Conservation (phyloP, 2,329 filamentous ascomycete genomes). For the Fusarium virguliforme region DNA sequence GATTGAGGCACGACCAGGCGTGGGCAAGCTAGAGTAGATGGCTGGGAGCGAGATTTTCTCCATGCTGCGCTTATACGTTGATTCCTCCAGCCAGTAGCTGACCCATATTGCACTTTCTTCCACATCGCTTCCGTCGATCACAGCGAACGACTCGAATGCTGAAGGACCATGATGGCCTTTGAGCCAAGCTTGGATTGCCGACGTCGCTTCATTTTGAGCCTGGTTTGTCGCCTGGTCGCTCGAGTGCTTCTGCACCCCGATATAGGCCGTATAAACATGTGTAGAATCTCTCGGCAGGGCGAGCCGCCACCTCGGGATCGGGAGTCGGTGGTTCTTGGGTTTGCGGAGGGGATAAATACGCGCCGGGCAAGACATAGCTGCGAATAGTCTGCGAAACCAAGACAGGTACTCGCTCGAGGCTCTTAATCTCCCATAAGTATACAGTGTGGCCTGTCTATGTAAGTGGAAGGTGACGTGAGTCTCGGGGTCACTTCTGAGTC, state of each 20-base stretch:
- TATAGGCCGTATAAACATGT: conserved; percentile 49
- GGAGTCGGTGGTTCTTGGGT: conserved; percentile 51
- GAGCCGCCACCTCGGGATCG: conserved; percentile 54
- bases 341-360: conserved; percentile 52
- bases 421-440: background rate
- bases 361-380: conserved; percentile 32
- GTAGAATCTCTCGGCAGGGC: conserved; percentile 31
- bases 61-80: conserved; percentile 28
- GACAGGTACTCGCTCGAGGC: background rate
- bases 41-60: conserved; percentile 31
- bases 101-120: conserved; percentile 49
- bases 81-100: conserved; percentile 51
- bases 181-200: conserved; percentile 29
- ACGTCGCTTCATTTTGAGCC: conserved; percentile 13
- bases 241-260: conserved; percentile 50
- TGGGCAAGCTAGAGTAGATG: conserved; percentile 34
- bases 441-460: background rate
- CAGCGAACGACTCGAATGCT: conserved; percentile 20
- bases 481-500: conserved; percentile 2
- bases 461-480: conserved; percentile 1
- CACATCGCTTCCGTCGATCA: conserved; percentile 51
- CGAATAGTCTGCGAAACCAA: background rate
- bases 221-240: background rate
- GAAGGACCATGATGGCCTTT: conserved; percentile 6
- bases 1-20: conserved; percentile 42